These are phyloP conservation scores for Xerocomus brunneocitrinus DNA, from an alignment of 768 basidiomycete species.

Conservation along the genomic window DNA sequence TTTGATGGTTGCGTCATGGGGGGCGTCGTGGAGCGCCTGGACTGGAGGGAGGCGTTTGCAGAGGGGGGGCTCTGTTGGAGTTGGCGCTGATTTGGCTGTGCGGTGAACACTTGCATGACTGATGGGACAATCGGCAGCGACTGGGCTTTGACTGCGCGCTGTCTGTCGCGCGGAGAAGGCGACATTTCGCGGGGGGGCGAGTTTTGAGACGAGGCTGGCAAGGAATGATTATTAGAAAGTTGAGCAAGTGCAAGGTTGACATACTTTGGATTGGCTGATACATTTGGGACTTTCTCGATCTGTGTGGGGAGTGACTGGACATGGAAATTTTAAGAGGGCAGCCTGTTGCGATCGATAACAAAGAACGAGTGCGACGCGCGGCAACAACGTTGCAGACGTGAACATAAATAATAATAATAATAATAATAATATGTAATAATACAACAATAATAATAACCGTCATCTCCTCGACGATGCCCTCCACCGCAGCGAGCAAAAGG, in stretches of 20 bases:
- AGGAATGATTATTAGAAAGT: neutral
- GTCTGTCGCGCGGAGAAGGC: constrained; percentile 44
- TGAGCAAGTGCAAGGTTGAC: constrained; percentile 10
- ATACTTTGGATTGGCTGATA: constrained; percentile 29
- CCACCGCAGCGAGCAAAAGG: constrained; percentile 17
- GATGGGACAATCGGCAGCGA: constrained; percentile 61
- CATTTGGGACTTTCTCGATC: constrained; percentile 49
- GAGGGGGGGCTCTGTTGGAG: constrained; percentile 34
- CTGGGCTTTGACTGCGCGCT: constrained; percentile 51
- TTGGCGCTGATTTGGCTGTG: constrained; percentile 35
- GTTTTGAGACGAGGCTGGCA: constrained; percentile 23
- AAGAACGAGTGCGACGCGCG: constrained; percentile 34
- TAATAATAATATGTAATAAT: neutral
- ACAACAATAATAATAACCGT: neutral
- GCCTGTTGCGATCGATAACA: constrained; percentile 32
- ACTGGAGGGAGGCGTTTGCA: constrained; percentile 31
- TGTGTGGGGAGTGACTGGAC: constrained; percentile 58
- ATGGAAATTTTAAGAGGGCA: constrained; percentile 38
- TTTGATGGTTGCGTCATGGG: constrained; percentile 31
- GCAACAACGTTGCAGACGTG: constrained; percentile 9
- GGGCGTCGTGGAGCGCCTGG: constrained; percentile 32
- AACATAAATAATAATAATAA: constrained; percentile 30
- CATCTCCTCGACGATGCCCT: constrained; percentile 9
- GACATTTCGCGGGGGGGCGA: constrained; percentile 39
- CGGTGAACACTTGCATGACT: constrained; percentile 48